Base-by-base conservation (phyloP, 129 eudicot genomes). In the Apium graveolens region DNA sequence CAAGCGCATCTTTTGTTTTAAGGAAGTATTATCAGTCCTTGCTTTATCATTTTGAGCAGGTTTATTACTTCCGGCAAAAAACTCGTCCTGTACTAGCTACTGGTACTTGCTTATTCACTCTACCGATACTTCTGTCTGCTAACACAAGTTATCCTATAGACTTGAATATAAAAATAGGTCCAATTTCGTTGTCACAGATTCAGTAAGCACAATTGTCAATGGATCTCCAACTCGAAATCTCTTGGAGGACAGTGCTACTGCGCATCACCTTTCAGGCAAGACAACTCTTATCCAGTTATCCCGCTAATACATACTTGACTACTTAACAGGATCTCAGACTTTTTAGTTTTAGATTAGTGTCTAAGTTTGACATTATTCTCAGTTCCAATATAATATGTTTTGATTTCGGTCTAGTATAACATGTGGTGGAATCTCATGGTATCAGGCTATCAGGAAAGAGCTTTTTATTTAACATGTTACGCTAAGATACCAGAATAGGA, bases 31-130 rank as follows among this genome's bases (percentile, higher is more conserved):
- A 93, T 80, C 81, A 87, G 21, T 93, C 98, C 0, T 76, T 91
- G 90, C 98, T 93, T 75, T 91, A 89, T 86, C 97, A 93, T 78
- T 93, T 93, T 79, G 98, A 93, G 89, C 97, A 93, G 84, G 98
- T 88, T 75, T 93, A 91, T 84, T 93, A 85, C 81, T 89, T 93
- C 63, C 86, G 90, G 79, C 91, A 85, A 82, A 79, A 81, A 83
- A 81, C 73, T 39, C 91, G 87, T 73, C 44, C 86, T 26, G 27
- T 75, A 60, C 31, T 79, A 60, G 70, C 80, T 12, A 75, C 87
- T 68, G 97, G 97, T 93, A 87, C 80, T 51, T 70, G 62, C 51
- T 29, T 14, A 31, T 57, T 65, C 24, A 51, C 48, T 48, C 74
- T 75, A n/a, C 41, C 29, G 39, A 63, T 62, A 31, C 43, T 51